Base-by-base conservation (phyloP, 495 filamentous ascomycete genomes). In the Lindgomyces ingoldianus region DNA sequence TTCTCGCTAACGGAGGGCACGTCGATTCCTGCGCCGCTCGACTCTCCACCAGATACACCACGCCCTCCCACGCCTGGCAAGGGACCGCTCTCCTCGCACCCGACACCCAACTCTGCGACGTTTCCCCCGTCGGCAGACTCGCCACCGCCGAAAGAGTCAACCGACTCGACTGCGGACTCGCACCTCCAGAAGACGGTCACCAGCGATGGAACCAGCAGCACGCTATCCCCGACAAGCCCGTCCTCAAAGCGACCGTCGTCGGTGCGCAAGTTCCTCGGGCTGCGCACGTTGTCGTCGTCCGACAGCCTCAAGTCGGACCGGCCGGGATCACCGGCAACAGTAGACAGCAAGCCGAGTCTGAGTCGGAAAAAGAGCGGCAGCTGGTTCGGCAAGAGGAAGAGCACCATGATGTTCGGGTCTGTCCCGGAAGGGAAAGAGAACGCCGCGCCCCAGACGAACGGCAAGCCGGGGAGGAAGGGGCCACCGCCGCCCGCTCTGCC, bases 61-160 rank as follows among this genome's bases (percentile, higher is more conserved):
- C 69, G 73, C 12, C 73, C 74, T 22, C 74, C 75, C 8, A 77
- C 75, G 4, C 70, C 75, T n/a, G 74, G 74, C 47, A 60, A 70
- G 12, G 75, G 75, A 0, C 75, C 75, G 21, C 70, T 77, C 11
- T 73, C 66, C 4, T 77, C 75, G n/a, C 75, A 77, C 46, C 75
- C 75, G 11, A 74, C 75, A 1, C 72, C 74, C 14, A 49, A 11
- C 6, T 45, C 51, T 18, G 33, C 29, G 41, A 29, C 26, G 22
- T 63, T 55, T 27, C 57, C 67, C 19, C 33, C 45, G 46, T 26
- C 64, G 42, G 39, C 45, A 16, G 47, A 16, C 12, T 47, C 58
- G 16, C 57, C 60, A 24, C 60, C 71, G 12, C 57, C 57, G 4
- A 53, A 56, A 26, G 62, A 29, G 4, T 60, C 62, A n/a, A 54